These are phyloP conservation scores for Teratosphaeria zuluensis DNA, from an alignment of 2,329 filamentous ascomycete species.

Conservation along the genomic window DNA sequence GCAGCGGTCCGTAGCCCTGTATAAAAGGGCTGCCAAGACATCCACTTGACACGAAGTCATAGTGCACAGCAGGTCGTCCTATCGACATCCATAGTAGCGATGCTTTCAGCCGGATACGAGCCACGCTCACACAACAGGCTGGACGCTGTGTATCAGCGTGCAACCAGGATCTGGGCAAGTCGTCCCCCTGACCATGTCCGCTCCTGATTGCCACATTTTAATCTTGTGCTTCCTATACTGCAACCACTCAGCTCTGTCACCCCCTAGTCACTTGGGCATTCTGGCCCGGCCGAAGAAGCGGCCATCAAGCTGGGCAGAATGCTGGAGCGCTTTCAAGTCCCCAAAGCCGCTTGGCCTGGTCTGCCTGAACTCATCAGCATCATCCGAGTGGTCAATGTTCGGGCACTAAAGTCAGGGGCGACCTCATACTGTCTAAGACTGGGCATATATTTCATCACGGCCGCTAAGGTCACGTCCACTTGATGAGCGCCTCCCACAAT, in stretches of 20 bases:
- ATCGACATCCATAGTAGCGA: no score
- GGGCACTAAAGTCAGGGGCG: constrained; percentile 31
- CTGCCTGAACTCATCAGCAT: not conserved
- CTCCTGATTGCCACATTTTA: no score
- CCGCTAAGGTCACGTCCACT: constrained; percentile 48
- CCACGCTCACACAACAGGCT: not conserved
- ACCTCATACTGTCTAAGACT: constrained; percentile 44
- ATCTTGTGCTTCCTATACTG: not conserved
- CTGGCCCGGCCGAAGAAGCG: not conserved
- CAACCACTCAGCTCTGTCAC: not conserved
- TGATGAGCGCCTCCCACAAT: constrained; percentile 39
- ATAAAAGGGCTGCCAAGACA: no score
- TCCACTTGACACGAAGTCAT: no score
- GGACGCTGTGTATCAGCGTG: not conserved
- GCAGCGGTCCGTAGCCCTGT: no score
- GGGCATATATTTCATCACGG: constrained; percentile 46
- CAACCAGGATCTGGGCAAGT: not conserved
- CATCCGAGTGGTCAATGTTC: not conserved
- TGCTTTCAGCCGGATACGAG: no score
- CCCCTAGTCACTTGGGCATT: not conserved
- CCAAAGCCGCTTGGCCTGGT: not conserved
- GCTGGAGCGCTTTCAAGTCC: not conserved
- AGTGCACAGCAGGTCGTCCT: no score
- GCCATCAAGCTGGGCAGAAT: not conserved
- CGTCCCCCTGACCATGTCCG: not conserved